Percentiles rank a stretch among this genome's conserved stretches.
phyloP scores from a whole-genome alignment of 257 asterid species.

The Forsythia suspensa region DNA sequence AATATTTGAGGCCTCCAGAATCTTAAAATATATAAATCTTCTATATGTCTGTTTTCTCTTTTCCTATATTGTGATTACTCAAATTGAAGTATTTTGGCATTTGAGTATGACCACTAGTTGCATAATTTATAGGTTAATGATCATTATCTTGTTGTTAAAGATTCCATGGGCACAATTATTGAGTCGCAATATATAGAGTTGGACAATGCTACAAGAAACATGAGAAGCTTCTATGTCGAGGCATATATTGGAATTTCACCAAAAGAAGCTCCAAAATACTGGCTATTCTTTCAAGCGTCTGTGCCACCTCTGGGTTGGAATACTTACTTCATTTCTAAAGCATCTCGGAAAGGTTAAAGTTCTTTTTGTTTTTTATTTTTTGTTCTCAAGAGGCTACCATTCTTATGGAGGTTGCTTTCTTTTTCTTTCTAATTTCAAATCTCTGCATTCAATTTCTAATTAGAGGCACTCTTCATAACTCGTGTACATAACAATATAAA shows the following conservation, averaged over 20 bases:
- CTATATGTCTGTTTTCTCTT: not conserved
- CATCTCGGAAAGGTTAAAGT: slow-evolving; percentile 45
- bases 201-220: slow-evolving; percentile 52
- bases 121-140: slow-evolving; percentile 60
- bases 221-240: slow-evolving; percentile 63
- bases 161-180: slow-evolving; percentile 48
- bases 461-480: not conserved
- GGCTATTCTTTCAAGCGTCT: slow-evolving; percentile 66
- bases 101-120: not conserved
- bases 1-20: too few species aligned
- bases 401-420: not conserved
- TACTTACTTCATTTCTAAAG: slow-evolving; percentile 63
- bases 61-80: not conserved
- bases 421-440: not conserved
- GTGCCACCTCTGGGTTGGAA: slow-evolving; percentile 77
- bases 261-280: slow-evolving; percentile 50
- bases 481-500: not conserved
- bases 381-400: not conserved
- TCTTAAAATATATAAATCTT: too few species aligned
- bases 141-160: slow-evolving; percentile 56
- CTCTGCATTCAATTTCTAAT: not conserved
- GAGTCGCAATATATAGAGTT: slow-evolving; percentile 59
- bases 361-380: not conserved
- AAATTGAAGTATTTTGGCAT: not conserved
- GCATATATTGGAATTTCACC: slow-evolving; percentile 70